Percentiles rank a stretch among this genome's conserved stretches.
phyloP scores from a whole-genome alignment of 192 early-diverging fungal genomes.

The Oehlia diaphana region DNA sequence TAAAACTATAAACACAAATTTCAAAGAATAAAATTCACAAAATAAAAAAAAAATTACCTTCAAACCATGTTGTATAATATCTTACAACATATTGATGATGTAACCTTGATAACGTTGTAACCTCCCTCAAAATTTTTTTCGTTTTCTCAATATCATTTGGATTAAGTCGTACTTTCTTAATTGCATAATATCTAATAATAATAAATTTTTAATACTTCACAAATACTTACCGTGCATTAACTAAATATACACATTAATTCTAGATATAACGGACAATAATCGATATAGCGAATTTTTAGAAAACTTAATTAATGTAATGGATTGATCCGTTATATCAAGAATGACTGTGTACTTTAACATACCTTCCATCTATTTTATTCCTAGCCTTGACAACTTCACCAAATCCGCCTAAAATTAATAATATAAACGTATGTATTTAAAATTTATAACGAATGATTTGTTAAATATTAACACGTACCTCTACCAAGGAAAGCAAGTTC shows the following conservation, averaged over 20 bases:
- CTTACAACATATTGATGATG: constrained; percentile 89
- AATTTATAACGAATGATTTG: too few species aligned
- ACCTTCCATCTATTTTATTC: constrained; percentile 74
- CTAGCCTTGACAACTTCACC: constrained; percentile 94
- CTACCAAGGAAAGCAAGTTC: constrained; percentile 75
- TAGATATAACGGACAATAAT: too few species aligned
- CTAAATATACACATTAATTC: too few species aligned
- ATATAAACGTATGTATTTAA: constrained; percentile 30
- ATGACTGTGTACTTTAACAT: neutral
- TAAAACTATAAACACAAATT: neutral
- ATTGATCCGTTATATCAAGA: neutral
- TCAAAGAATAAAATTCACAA: neutral
- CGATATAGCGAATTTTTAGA: too few species aligned
- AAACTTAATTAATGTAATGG: neutral
- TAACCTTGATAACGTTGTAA: constrained; percentile 84
- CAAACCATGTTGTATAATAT: constrained; percentile 91
- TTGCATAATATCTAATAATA: constrained; percentile 69
- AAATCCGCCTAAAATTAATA: constrained; percentile 64
- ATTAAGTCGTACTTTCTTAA: constrained; percentile 89
- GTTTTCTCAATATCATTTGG: constrained; percentile 74
- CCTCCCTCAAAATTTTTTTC: constrained; percentile 87
- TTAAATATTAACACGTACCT: constrained; percentile 18
- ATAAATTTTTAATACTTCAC: neutral
- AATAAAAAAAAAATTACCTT: constrained; percentile 52
- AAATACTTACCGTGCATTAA: neutral